phyloP scores from a whole-genome alignment of 2,329 filamentous ascomycete genomes.

The Monosporascus sp. region DNA sequence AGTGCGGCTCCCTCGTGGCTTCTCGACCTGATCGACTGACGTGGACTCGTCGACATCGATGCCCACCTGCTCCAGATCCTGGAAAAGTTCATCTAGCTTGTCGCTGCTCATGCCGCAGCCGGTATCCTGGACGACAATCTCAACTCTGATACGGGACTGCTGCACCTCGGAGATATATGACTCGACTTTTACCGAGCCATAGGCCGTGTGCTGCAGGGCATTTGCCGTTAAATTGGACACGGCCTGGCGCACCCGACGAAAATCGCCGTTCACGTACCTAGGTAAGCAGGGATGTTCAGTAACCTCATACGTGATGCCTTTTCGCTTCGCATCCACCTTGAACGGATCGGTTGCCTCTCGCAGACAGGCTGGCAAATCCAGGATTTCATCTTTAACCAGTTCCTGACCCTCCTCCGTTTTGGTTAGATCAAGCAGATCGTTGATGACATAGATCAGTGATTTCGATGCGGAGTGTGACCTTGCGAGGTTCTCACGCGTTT shows the following conservation, averaged over 20 bases:
- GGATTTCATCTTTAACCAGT: conserved; percentile 74
- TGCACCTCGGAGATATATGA: conserved; percentile 55
- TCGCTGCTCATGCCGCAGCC: conserved; percentile 62
- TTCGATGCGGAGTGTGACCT: conserved; percentile 89
- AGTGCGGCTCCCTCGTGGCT: conserved; percentile 36
- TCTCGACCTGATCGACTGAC: conserved; percentile 21
- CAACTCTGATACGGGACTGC: conserved; percentile 57
- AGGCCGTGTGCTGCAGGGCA: conserved; percentile 70
- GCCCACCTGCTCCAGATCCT: conserved; percentile 55
- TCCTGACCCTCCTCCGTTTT: conserved; percentile 80
- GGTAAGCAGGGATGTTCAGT: conserved; percentile 66
- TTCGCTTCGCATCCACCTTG: conserved; percentile 67
- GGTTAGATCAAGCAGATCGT: conserved; percentile 82
- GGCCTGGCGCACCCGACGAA: conserved; percentile 73
- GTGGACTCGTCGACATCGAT: conserved; percentile 34
- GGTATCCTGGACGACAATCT: conserved; percentile 72
- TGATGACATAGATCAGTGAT: conserved; percentile 89
- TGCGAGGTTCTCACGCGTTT: conserved; percentile 78
- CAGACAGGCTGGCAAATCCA: conserved; percentile 67
- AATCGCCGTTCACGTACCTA: conserved; percentile 69
- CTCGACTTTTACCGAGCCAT: conserved; percentile 67
- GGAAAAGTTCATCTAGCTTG: conserved; percentile 50
- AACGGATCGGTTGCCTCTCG: conserved; percentile 76
- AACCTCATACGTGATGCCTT: conserved; percentile 67
- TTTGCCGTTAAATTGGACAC: conserved; percentile 82